A percentile compares a stretch with the other conserved stretches of the same genome.
phyloP scores from a whole-genome alignment of 305 asterid genomes.

The Solanum hybrid region DNA sequence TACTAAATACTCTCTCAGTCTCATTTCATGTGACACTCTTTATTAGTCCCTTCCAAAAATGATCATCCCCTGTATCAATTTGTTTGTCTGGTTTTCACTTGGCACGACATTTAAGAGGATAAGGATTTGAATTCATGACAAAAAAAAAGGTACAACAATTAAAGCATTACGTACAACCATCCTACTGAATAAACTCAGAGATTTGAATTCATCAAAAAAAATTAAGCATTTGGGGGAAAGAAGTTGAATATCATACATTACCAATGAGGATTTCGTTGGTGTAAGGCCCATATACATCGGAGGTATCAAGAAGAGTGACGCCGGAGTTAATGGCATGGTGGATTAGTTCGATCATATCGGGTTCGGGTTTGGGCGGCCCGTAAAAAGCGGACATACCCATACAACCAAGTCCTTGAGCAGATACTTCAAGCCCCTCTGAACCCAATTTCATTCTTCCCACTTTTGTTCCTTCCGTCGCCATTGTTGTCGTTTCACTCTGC shows the following conservation, averaged over 20 bases:
- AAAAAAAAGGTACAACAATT: background rate
- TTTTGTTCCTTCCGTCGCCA: constrained; percentile 2
- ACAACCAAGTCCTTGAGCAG: constrained; percentile 29
- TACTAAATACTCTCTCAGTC: background rate
- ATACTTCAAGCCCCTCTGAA: constrained; percentile 25
- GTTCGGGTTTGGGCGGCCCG: constrained; percentile 30
- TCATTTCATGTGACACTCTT: background rate
- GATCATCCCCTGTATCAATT: no score
- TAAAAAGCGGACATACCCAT: constrained; percentile 29
- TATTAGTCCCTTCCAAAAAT: no score
- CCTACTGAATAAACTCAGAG: background rate
- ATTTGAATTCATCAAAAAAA: background rate
- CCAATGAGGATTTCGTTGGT: constrained; percentile 27
- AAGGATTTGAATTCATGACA: no score
- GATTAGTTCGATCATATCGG: constrained; percentile 26
- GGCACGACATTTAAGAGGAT: no score
- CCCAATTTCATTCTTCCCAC: constrained; percentile 26
- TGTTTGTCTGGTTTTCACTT: no score
- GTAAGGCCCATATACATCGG: constrained; percentile 30
- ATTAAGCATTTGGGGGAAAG: background rate
- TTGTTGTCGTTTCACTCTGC: background rate
- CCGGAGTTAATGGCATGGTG: constrained; percentile 27
- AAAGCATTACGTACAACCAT: background rate
- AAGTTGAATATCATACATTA: constrained; percentile 8
- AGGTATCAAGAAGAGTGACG: constrained; percentile 25